Evolutionary conservation across 2,329 filamentous ascomycete species (phyloP).

Genomic region (Paraconiothyrium sp.): DNA sequence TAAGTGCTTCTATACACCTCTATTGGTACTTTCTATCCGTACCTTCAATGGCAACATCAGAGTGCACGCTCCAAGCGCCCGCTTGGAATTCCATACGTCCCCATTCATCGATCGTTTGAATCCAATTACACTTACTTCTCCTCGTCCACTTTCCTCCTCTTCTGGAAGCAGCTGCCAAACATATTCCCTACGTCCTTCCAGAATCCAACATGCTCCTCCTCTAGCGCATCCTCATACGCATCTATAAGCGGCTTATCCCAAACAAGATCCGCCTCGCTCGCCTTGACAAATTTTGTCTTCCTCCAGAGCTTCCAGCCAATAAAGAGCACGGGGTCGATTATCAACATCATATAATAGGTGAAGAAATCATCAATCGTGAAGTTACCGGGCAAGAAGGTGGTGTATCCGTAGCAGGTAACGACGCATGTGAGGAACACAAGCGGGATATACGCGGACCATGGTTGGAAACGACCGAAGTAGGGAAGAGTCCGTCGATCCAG

Average conservation of each 20-base stretch:
- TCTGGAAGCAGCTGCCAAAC: slow-evolving; percentile 22
- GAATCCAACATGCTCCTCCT: slow-evolving; percentile 32
- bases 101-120: too few relatives aligned
- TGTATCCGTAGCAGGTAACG: slow-evolving; percentile 32
- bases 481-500: slow-evolving; percentile 58
- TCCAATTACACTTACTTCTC: not conserved
- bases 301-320: slow-evolving; percentile 71
- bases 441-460: slow-evolving; percentile 27
- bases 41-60: too few relatives aligned
- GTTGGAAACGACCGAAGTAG: slow-evolving; percentile 52
- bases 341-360: slow-evolving; percentile 48
- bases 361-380: slow-evolving; percentile 61
- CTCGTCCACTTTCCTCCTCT: slow-evolving; percentile 20
- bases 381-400: slow-evolving; percentile 53
- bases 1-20: too few relatives aligned
- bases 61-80: too few relatives aligned
- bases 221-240: slow-evolving; percentile 40
- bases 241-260: slow-evolving; percentile 57
- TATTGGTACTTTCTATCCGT: too few relatives aligned
- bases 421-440: slow-evolving; percentile 28
- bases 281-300: slow-evolving; percentile 61
- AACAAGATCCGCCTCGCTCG: slow-evolving; percentile 53
- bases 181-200: slow-evolving; percentile 40
- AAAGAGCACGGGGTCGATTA: slow-evolving; percentile 47
- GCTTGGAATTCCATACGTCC: too few relatives aligned